phyloP scores from a whole-genome alignment of 768 basidiomycete species.

The Tylopilus balloui region DNA sequence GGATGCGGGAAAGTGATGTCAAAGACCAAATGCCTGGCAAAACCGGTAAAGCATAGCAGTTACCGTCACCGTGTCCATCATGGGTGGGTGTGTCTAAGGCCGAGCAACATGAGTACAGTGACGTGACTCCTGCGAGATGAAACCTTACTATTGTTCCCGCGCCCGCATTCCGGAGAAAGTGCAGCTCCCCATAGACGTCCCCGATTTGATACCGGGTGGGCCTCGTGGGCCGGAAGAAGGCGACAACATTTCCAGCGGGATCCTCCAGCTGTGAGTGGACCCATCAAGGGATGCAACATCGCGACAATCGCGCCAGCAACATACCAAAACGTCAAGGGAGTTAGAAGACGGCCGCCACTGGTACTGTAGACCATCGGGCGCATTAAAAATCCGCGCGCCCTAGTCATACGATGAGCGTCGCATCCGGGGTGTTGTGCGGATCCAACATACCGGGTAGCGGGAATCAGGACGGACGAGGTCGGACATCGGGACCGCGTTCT shows the following conservation, averaged over 20 bases:
- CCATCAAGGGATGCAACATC: constrained; percentile 4
- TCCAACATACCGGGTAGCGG: constrained; percentile 49
- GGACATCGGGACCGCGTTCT: constrained; percentile 78
- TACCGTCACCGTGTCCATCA: constrained; percentile 85
- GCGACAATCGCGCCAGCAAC: constrained; percentile 23
- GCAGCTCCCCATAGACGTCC: constrained; percentile 82
- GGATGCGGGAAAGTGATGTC: constrained; percentile 27
- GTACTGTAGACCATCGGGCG: constrained; percentile 78
- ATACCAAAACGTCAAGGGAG: constrained; percentile 56
- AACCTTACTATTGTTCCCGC: constrained; percentile 70
- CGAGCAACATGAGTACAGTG: constrained; percentile 23
- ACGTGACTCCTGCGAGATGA: constrained; percentile 16
- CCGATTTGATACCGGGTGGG: constrained; percentile 80
- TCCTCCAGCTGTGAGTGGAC: constrained; percentile 59
- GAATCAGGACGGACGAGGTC: constrained; percentile 75
- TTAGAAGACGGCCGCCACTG: constrained; percentile 70
- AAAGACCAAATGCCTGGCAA: constrained; percentile 50
- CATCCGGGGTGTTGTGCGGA: constrained; percentile 8
- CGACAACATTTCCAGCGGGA: constrained; percentile 61
- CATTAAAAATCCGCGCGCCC: constrained; percentile 70
- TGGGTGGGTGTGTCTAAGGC: constrained; percentile 74
- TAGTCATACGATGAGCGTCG: constrained; percentile 27
- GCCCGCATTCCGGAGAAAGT: constrained; percentile 75
- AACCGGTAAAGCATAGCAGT: constrained; percentile 85
- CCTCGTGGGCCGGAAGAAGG: constrained; percentile 74